Evolutionary conservation across 805 yeast species (phyloP), one percentile per base, ranked within the genome.

Genomic region (Nadsonia fulvescens): DNA sequence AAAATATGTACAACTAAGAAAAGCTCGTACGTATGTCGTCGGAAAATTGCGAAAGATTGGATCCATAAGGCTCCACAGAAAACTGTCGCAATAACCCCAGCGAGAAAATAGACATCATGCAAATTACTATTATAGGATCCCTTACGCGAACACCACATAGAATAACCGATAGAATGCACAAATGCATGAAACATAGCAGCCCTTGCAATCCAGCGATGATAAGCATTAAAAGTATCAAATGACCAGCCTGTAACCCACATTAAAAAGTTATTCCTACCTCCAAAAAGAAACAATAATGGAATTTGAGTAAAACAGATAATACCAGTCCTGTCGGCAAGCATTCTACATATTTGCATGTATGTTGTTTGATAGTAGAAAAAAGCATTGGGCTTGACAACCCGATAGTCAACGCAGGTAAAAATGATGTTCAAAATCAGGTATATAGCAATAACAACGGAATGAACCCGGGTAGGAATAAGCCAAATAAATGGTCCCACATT

Each of bases 181-280:
- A 45, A 8, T 6, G 40, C 34, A 22, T 38, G 31, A n/a, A 39
- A 12, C 5, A 38, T 34, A 24, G 32, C 35, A 12, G 33, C 27
- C 15, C 49, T 31, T 5, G 47, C 42, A 5, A 39, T 30, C 51
- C 53, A 47, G 6, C 48, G 31, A 47, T 78, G 93, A 39, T 62
- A 66, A 15, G 58, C 49, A 37, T 68, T 56, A 48, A 76, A 75
- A 1, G 73, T 58, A 7, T 69, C 48, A 37, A 63, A 70, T 1
- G 68, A 47, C 54, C 75, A 58, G 2, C 82, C 79, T 1, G 82
- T 63, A 5, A 73, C 29, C 38, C 48, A 49, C 34, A 63, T 62
- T 37, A 76, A 51, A 11, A 77, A 66, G 42, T 74, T 77, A 43
- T 77, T 77, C 37, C 89, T 56, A 18, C 73, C 71, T 4, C 79